Evolutionary conservation across 257 asterid species (phyloP), one percentile per base, ranked within the genome.

Genomic region (Agastache rugosa): DNA sequence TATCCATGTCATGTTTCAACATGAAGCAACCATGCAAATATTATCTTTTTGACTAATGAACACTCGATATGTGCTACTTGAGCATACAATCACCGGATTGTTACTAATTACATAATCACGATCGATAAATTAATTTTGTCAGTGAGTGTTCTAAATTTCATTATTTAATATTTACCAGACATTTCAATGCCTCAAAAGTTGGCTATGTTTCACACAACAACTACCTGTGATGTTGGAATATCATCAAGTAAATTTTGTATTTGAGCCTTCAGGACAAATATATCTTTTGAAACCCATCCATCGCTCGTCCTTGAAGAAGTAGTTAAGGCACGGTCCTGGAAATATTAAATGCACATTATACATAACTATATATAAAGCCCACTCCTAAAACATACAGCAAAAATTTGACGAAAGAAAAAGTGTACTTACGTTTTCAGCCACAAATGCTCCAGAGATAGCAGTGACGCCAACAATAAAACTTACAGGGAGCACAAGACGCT

Each of bases 391-490:
- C 54, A 68, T 15, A 16, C 20, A 29, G 17, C 54, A 11, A 69
- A 45, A 67, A 44, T 31, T 48, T 48, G 75, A 10, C 20, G 58
- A 75, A 64, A 44, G 53, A 73, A 61, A 78, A 71, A 11, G 48
- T 35, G 55, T 1, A 55, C 84, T 42, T 61, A 74, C 91, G 41
- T 89, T 91, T 84, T 92, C 98, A 35, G 97, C 96, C 75, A 93
- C 92, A 82, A 89, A 91, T 76, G 95, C 97, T 81, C 97, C 97
- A 0, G 91, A 87, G 73, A 89, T 71, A 4, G 97, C 97, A 72
- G 96, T 93, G 45, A 87, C 42, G 29, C 96, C 97, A 53, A 88
- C 96, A 35, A 92, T 85, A 63, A 92, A 73, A 77, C 89, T 85
- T 63, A 86, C 91, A 23, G 94, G 97, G 73, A 92, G 81, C 45